These are phyloP conservation scores for Karstenula rhodostoma DNA, from an alignment of 2,329 filamentous ascomycete genomes.

Conservation along the genomic window DNA sequence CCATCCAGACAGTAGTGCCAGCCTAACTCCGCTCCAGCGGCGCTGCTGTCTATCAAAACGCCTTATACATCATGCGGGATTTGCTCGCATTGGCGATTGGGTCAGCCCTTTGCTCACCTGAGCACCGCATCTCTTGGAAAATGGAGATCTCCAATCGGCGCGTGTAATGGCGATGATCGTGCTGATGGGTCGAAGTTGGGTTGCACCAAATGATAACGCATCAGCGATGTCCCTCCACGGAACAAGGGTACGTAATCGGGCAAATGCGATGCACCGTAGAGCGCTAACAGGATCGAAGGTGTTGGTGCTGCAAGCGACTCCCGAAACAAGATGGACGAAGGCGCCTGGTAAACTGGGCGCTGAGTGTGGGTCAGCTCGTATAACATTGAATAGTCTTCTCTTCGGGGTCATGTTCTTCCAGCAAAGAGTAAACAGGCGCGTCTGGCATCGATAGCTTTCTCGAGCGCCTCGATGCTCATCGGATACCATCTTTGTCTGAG, in stretches of 20 bases:
- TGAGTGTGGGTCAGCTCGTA: no score
- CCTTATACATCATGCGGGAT: neutral
- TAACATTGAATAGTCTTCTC: no score
- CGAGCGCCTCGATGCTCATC: no score
- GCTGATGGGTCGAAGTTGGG: neutral
- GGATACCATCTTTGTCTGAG: no score
- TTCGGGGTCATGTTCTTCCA: no score
- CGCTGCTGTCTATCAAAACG: slow-evolving; percentile 2
- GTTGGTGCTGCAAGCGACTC: no score
- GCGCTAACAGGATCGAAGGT: no score
- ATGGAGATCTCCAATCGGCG: neutral
- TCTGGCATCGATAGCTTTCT: no score
- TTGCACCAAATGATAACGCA: neutral
- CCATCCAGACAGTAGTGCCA: neutral
- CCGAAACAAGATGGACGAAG: no score
- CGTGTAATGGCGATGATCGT: neutral
- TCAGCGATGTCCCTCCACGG: neutral
- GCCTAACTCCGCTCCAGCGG: neutral
- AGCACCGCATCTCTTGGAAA: neutral
- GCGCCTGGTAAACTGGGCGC: no score
- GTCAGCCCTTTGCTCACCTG: neutral
- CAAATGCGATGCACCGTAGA: no score
- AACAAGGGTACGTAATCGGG: neutral
- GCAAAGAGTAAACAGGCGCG: no score
- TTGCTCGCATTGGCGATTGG: neutral